These are phyloP conservation scores for Tetradesmus lagerheimii DNA, from an alignment of 139 green algal genomes.

Conservation along the genomic window DNA sequence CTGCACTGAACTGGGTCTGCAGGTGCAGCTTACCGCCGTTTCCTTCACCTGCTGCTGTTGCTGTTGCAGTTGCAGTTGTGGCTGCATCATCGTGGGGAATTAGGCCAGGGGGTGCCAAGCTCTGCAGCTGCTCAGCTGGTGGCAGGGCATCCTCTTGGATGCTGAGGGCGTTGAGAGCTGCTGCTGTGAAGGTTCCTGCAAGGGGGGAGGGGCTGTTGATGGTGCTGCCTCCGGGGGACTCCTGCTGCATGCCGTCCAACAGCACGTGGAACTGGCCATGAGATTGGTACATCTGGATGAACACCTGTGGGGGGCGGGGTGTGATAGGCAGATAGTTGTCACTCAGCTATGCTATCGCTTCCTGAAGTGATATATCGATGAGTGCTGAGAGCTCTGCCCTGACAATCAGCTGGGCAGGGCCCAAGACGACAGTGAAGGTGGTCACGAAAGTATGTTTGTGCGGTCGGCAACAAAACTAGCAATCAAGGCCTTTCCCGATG, in stretches of 20 bases:
- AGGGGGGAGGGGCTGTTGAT: background rate
- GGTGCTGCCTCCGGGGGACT: background rate
- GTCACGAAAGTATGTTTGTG: too few species aligned
- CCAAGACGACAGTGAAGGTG: too few species aligned
- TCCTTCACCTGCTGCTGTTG: background rate
- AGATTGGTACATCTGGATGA: slow-evolving; percentile 70
- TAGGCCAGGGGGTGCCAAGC: background rate
- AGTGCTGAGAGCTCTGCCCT: too few species aligned
- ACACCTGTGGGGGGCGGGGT: slow-evolving; percentile 36
- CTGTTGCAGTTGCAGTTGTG: background rate
- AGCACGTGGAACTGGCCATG: slow-evolving; percentile 70
- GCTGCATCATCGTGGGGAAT: background rate
- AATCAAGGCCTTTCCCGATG: too few species aligned
- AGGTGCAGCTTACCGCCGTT: too few species aligned
- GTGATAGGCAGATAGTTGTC: background rate
- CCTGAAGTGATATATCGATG: too few species aligned
- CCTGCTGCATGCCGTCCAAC: slow-evolving; percentile 66
- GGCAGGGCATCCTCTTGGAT: slow-evolving; percentile 10
- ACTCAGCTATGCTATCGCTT: too few species aligned
- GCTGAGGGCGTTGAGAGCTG: slow-evolving; percentile 35
- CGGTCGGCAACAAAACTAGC: too few species aligned
- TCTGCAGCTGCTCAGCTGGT: slow-evolving; percentile 18
- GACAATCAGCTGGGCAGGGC: too few species aligned
- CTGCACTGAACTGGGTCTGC: background rate
- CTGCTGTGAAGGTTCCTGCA: slow-evolving; percentile 15